Evolutionary conservation across 768 basidiomycete species (phyloP).

Genomic region (Russula brevipes): DNA sequence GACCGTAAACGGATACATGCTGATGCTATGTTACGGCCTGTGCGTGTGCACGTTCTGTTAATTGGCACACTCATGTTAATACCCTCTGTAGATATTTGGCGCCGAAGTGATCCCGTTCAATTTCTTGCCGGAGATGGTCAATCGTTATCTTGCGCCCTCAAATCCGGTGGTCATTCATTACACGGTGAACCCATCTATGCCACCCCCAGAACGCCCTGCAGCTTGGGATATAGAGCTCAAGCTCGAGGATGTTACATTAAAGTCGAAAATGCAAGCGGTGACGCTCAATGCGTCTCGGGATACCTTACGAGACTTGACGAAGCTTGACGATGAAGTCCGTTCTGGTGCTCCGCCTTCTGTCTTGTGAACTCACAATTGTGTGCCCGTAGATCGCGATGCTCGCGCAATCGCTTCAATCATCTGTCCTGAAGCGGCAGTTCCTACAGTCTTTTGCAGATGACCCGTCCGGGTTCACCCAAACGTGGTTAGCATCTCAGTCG

Average conservation of each 20-base stretch:
- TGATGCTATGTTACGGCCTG: constrained; percentile 62
- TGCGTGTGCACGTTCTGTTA: constrained; percentile 31
- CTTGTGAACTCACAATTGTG: neutral
- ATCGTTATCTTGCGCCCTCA: constrained; percentile 68
- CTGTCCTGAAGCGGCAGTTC: constrained; percentile 83
- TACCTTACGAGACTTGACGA: constrained; percentile 56
- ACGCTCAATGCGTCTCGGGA: constrained; percentile 66
- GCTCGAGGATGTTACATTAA: constrained; percentile 71
- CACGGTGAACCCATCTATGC: constrained; percentile 53
- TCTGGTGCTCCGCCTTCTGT: neutral
- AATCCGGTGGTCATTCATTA: constrained; percentile 83
- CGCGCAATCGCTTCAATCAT: constrained; percentile 80
- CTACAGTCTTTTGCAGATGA: constrained; percentile 74
- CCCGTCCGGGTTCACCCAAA: constrained; percentile 77
- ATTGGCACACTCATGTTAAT: constrained; percentile 5
- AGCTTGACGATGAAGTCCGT: constrained; percentile 85
- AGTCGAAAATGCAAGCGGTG: constrained; percentile 66
- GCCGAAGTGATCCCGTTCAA: constrained; percentile 69
- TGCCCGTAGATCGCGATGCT: constrained; percentile 64
- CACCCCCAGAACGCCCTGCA: constrained; percentile 53
- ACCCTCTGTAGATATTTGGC: constrained; percentile 54
- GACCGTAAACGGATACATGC: constrained; percentile 66
- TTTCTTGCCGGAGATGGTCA: constrained; percentile 78
- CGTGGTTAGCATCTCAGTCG: constrained; percentile 89
- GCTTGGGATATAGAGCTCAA: constrained; percentile 90